Percentiles rank a stretch among this genome's conserved stretches.
Conservation (phyloP, 768 basidiomycete genomes). For the Kwoniella dejecticola region DNA sequence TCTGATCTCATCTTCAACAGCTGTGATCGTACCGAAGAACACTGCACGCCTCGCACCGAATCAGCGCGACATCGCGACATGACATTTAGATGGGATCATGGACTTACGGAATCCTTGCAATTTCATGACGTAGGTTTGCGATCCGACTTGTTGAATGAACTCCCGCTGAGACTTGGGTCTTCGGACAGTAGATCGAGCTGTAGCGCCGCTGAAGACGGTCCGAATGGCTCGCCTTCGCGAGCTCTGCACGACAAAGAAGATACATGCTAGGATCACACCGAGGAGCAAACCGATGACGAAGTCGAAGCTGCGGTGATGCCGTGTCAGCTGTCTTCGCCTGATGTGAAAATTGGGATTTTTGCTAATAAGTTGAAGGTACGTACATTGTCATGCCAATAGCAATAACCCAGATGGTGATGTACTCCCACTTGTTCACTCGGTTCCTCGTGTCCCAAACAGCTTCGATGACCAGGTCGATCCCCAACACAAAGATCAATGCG, state of each 20-base stretch:
- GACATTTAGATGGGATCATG: too few species aligned
- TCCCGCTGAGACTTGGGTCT: constrained; percentile 82
- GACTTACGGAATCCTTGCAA: constrained; percentile 68
- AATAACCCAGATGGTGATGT: constrained; percentile 57
- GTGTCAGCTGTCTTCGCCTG: too few species aligned
- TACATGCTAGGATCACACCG: constrained; percentile 88
- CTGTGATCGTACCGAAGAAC: constrained; percentile 72
- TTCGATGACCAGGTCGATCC: constrained; percentile 90
- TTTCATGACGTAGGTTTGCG: constrained; percentile 82
- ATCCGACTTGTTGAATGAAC: constrained; percentile 89
- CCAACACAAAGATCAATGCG: constrained; percentile 89
- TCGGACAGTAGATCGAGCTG: constrained; percentile 85
- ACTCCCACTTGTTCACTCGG: constrained; percentile 73
- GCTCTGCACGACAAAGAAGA: constrained; percentile 97
- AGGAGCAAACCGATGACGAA: constrained; percentile 91
- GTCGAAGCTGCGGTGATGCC: constrained; percentile 60
- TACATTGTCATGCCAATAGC: constrained; percentile 74
- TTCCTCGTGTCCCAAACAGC: constrained; percentile 94
- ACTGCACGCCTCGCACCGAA: constrained; percentile 29
- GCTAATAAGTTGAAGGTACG: too few species aligned
- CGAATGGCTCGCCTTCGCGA: constrained; percentile 83
- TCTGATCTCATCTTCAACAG: constrained; percentile 84
- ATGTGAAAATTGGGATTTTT: too few species aligned
- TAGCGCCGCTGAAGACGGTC: constrained; percentile 75
- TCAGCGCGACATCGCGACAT: too few species aligned